A percentile compares a stretch with the other conserved stretches of the same genome.
Conservation (phyloP, 331 rosid genomes). For the Arachis monticola region DNA sequence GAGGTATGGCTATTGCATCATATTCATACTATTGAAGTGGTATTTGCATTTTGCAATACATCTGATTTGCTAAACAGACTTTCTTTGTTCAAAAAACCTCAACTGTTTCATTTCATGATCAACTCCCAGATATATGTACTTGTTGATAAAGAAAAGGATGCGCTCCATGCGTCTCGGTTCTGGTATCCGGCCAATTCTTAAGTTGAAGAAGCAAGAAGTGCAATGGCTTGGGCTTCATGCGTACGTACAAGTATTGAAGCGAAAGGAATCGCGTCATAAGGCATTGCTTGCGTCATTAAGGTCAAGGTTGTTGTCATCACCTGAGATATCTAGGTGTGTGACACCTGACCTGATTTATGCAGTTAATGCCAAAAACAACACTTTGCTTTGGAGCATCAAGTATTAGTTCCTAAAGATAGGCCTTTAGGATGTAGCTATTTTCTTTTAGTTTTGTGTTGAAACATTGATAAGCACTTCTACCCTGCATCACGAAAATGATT, state of each 20-base stretch:
- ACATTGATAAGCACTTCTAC: background rate
- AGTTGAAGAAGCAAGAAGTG: conserved; percentile 63
- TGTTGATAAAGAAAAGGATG: conserved; percentile 70
- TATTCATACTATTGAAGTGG: conserved; percentile 12
- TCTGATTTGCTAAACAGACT: too few species aligned
- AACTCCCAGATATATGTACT: conserved; percentile 62
- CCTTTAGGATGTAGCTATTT: conserved; percentile 16
- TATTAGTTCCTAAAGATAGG: conserved; percentile 55
- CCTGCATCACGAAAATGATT: background rate
- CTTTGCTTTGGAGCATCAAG: conserved; percentile 73
- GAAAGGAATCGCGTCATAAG: conserved; percentile 72
- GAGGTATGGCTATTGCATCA: conserved; percentile 53
- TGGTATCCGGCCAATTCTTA: conserved; percentile 54
- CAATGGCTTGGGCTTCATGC: conserved; percentile 91
- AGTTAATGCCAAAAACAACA: conserved; percentile 61
- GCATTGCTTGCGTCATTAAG: conserved; percentile 57
- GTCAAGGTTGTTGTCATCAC: conserved; percentile 47
- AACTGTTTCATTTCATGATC: background rate
- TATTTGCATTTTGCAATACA: background rate
- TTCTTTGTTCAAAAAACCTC: too few species aligned
- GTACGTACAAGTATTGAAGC: conserved; percentile 62
- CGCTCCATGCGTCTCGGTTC: conserved; percentile 38
- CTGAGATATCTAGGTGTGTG: conserved; percentile 38
- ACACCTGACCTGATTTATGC: conserved; percentile 70
- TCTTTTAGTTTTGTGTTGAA: conserved; percentile 10